Percentiles rank a stretch among this genome's conserved stretches.
Conservation (phyloP, 805 yeast species). For the Candida fluviatilis region DNA sequence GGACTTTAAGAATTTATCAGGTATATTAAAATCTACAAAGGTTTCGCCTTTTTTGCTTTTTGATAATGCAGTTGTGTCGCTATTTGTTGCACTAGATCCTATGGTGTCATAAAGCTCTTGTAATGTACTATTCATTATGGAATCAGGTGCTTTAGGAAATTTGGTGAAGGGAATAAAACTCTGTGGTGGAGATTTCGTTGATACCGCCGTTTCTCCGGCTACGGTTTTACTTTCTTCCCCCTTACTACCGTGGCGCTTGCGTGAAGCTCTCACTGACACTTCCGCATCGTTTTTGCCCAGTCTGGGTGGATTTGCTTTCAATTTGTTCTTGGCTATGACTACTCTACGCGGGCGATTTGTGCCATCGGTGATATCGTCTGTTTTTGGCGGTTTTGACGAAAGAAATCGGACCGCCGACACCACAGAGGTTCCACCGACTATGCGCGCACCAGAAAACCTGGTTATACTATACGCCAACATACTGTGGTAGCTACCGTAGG, state of each 20-base stretch:
- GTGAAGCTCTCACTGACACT: not conserved
- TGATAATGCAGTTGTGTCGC: not conserved
- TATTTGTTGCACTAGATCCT: not conserved
- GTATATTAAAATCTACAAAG: constrained; percentile 22
- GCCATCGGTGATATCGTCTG: constrained; percentile 3
- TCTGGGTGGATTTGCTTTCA: constrained; percentile 4
- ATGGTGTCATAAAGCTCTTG: constrained; percentile 16
- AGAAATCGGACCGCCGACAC: constrained; percentile 2
- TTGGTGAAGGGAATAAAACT: constrained; percentile 25
- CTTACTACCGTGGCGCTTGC: not conserved
- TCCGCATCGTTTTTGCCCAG: constrained; percentile 4
- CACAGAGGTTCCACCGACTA: not conserved
- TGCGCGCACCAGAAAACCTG: not conserved
- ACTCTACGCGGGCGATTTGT: constrained; percentile 2
- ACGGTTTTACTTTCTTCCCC: not conserved
- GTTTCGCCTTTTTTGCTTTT: constrained; percentile 1
- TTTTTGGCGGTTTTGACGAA: constrained; percentile 11
- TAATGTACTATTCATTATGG: constrained; percentile 12
- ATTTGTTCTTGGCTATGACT: constrained; percentile 2
- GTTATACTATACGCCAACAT: not conserved
- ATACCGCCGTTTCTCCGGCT: not conserved
- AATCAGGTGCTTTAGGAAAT: constrained; percentile 29
- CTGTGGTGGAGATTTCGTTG: not conserved
- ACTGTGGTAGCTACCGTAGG: not conserved
- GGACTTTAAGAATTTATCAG: constrained; percentile 20